Evolutionary conservation across 2,329 filamentous ascomycete genomes (phyloP), one percentile per base, ranked within the genome.

Genomic region (Calonectria leucothoes): DNA sequence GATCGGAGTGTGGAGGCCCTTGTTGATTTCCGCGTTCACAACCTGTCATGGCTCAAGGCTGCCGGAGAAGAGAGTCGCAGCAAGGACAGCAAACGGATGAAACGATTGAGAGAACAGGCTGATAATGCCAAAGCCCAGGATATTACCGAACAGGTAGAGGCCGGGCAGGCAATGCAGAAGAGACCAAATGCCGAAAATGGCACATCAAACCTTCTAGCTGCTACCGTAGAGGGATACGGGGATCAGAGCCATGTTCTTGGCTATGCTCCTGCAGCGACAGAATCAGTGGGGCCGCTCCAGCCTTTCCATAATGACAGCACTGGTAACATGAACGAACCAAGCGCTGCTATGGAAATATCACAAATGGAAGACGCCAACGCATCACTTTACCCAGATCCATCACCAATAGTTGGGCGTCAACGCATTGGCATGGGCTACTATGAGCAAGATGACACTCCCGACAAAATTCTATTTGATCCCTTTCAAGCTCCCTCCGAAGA

Each of bases 11-110:
- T 98, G 7, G 96, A 98, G 83, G 93, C 92, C 29, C 89, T 98
- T 27, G 95, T 98, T 11, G 95, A 98, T 82, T 98, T 98, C 83
- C 92, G 94, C 31, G 89, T 94, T 49, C 96, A 97, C 67, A 99
- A 99, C 82, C 87, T 98, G 31, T 91, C 90, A 51, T 98, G 95
- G 95, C 86, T 98, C 61, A 91, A 91, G 81, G 89, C 87, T 14
- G 84, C 86, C 20, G 90, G 90, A 17, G 90, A 92, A 71, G 89
- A 91, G 73, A 87, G 88, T 71, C 88, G 90, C 29, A 91, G 88
- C 78, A 88, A 89, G 61, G 86, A 90, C 74, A 90, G 88, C 78
- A 89, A 87, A 70, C 86, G 90, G 17, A 91, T 92, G 88, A 88
- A 89, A 82, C 84, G 86, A 23, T 81, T 92, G n/a, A 85, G 87